A percentile compares a stretch with the other conserved stretches of the same genome.
Evolutionary conservation across 768 basidiomycete genomes (phyloP).

Genomic region (Gymnopilus junonius): DNA sequence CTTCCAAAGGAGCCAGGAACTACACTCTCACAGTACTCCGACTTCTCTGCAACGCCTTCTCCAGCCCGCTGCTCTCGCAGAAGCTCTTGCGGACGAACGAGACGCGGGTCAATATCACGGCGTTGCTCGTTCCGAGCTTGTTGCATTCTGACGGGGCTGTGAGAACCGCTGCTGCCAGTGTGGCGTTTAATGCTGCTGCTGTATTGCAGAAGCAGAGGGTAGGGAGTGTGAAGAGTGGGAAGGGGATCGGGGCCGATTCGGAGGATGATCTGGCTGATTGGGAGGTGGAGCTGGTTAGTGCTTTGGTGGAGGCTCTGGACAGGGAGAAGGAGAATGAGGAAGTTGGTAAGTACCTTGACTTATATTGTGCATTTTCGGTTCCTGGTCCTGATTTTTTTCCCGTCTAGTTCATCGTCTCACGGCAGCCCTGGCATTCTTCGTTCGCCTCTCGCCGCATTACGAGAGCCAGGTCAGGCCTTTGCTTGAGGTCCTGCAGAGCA

Average conservation of each 20-base stretch:
- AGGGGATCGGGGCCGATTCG: constrained; percentile 33
- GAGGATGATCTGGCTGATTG: constrained; percentile 74
- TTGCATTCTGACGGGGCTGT: constrained; percentile 71
- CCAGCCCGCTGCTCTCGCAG: constrained; percentile 49
- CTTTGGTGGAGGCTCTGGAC: constrained; percentile 77
- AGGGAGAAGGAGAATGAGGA: constrained; percentile 79
- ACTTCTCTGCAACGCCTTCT: constrained; percentile 71
- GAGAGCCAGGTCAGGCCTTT: constrained; percentile 56
- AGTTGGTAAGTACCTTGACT: constrained; percentile 58
- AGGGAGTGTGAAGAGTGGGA: constrained; percentile 35
- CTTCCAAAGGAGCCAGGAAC: constrained; percentile 47
- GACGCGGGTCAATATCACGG: constrained; percentile 43
- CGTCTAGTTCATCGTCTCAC: constrained; percentile 77
- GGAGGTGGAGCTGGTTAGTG: constrained; percentile 85
- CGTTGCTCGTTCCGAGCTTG: constrained; percentile 66
- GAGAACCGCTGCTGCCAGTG: constrained; percentile 78
- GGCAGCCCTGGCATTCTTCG: constrained; percentile 75
- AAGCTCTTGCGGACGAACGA: constrained; percentile 34
- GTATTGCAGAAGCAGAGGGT: constrained; percentile 67
- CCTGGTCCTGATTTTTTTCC: constrained; percentile 3
- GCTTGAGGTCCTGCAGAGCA: constrained; percentile 73
- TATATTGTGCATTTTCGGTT: background rate
- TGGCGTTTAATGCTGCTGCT: constrained; percentile 77
- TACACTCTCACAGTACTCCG: constrained; percentile 69
- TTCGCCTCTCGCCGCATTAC: constrained; percentile 76